Percentiles rank a stretch among this genome's conserved stretches.
phyloP scores from a whole-genome alignment of 2,329 filamentous ascomycete genomes.

The Talaromyces sp. region DNA sequence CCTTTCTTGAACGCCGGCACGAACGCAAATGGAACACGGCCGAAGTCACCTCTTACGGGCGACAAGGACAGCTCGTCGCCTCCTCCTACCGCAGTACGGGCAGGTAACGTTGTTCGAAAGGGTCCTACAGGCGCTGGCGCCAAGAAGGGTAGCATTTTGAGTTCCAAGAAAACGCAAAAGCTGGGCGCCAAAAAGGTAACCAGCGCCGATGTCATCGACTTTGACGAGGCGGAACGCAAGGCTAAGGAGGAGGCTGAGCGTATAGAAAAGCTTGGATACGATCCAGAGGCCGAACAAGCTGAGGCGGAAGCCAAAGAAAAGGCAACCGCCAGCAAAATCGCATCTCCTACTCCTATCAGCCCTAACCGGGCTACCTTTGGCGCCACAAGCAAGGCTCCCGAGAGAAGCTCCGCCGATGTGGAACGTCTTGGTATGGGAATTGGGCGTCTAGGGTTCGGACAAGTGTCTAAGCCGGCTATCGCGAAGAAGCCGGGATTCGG shows the following conservation, averaged over 20 bases:
- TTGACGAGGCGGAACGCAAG: constrained; percentile 94
- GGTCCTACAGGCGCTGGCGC: constrained; percentile 57
- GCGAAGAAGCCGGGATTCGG: constrained; percentile 86
- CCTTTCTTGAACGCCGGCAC: constrained; percentile 74
- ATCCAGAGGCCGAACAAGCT: constrained; percentile 76
- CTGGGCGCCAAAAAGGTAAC: constrained; percentile 89
- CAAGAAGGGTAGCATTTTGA: constrained; percentile 79
- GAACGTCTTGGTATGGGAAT: constrained; percentile 89
- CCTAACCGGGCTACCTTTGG: constrained; percentile 60
- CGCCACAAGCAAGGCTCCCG: constrained; percentile 47
- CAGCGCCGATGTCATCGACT: constrained; percentile 73
- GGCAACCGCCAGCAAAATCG: constrained; percentile 56
- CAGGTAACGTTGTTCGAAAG: constrained; percentile 80
- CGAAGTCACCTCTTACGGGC: constrained; percentile 72
- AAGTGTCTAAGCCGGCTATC: constrained; percentile 62
- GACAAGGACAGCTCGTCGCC: constrained; percentile 48
- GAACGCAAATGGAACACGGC: constrained; percentile 65
- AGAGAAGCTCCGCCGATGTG: constrained; percentile 66
- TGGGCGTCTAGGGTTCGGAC: constrained; percentile 78
- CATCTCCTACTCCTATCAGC: constrained; percentile 71
- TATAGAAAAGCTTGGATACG: constrained; percentile 91
- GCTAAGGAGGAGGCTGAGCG: constrained; percentile 96
- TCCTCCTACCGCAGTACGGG: constrained; percentile 62
- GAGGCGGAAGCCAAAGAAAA: constrained; percentile 34
- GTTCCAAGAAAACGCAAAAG: constrained; percentile 76